Conservation (phyloP, 164 flowering plant species). For the Aristolochia fimbriata region DNA sequence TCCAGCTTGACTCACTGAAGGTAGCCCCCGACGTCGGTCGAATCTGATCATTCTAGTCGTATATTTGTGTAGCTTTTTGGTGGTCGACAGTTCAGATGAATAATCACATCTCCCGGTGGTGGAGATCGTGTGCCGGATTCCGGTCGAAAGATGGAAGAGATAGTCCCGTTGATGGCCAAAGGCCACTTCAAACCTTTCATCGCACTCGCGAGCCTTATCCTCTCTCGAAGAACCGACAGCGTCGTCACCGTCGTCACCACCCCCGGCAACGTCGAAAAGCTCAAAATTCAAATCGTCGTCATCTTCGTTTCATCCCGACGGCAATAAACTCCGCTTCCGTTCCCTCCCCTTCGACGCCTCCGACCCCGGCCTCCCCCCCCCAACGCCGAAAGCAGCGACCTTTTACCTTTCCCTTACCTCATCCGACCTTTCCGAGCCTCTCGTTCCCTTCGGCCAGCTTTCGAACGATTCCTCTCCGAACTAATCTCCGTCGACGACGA, state of each 20-base stretch:
- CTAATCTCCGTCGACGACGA: not conserved
- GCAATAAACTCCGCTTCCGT: constrained; percentile 7
- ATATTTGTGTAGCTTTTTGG: too few relatives aligned
- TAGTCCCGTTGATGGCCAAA: too few relatives aligned
- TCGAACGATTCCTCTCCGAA: constrained; percentile 1
- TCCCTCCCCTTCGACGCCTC: constrained; percentile 8
- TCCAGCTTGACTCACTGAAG: too few relatives aligned
- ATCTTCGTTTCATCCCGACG: not conserved
- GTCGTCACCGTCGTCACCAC: constrained; percentile 14
- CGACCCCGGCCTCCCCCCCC: constrained; percentile 14
- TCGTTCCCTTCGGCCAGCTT: constrained; percentile 6
- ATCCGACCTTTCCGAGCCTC: constrained; percentile 10
- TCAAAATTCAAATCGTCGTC: too few relatives aligned
- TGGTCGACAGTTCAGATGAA: too few relatives aligned
- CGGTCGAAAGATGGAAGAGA: too few relatives aligned
- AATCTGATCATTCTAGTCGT: too few relatives aligned
- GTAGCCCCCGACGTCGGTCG: too few relatives aligned
- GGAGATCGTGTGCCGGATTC: too few relatives aligned
- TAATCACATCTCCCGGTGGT: too few relatives aligned
- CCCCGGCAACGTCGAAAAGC: constrained; percentile 8
- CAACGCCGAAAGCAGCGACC: constrained; percentile 8
- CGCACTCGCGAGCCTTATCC: constrained; percentile 6
- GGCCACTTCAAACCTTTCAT: constrained; percentile 12
- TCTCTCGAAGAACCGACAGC: not conserved
- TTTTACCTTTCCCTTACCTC: constrained; percentile 5